These are phyloP conservation scores for Vinca major DNA, from an alignment of 305 asterid species.

Conservation along the genomic window DNA sequence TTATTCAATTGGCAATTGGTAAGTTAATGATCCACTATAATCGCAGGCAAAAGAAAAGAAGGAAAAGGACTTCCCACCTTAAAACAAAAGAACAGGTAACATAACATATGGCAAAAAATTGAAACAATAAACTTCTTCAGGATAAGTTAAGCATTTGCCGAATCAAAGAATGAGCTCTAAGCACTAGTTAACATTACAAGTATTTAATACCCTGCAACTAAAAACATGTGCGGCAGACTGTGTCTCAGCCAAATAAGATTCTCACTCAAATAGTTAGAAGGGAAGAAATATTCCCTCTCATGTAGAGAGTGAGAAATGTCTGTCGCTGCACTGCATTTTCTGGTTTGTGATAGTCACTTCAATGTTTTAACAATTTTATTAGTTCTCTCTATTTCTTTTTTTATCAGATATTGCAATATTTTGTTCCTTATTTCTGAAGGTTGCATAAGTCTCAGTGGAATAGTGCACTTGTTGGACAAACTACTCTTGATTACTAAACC, in stretches of 20 bases:
- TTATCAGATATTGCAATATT: too few relatives aligned
- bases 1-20: conserved; percentile 13
- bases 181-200: neutral
- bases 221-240: neutral
- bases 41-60: neutral
- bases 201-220: neutral
- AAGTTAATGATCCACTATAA: conserved; percentile 5
- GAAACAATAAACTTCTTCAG: neutral
- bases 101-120: neutral
- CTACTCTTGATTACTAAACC: too few relatives aligned
- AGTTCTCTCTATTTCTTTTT: too few relatives aligned
- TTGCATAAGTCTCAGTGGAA: too few relatives aligned
- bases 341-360: too few relatives aligned
- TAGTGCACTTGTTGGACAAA: too few relatives aligned
- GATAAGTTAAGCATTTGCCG: neutral
- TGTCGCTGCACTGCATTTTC: too few relatives aligned
- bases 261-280: too few relatives aligned
- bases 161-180: neutral
- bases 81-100: neutral
- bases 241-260: neutral
- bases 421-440: too few relatives aligned
- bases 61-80: neutral
- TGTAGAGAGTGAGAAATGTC: too few relatives aligned
- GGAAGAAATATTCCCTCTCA: too few relatives aligned
- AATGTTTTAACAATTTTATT: too few relatives aligned